Conservation (phyloP, 345 rosid genomes). For the Toxicodendron radicans region DNA sequence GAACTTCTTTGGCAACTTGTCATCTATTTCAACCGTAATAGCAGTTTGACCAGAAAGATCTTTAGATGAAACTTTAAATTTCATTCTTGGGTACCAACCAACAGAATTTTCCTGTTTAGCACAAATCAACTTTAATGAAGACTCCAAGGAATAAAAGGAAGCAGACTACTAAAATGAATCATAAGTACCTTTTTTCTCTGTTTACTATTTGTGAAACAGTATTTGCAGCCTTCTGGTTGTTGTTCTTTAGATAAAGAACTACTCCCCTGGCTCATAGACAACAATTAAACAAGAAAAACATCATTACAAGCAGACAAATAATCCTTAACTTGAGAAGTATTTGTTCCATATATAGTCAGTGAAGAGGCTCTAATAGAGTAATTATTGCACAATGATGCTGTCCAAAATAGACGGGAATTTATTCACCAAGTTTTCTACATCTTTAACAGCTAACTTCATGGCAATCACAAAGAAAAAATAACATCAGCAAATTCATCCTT, state of each 20-base stretch:
- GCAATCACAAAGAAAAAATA: neutral
- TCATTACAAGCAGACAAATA: conserved; percentile 5
- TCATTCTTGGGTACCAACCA: conserved; percentile 73
- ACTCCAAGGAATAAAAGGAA: conserved; percentile 10
- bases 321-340: conserved; percentile 1
- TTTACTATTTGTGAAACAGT: conserved; percentile 62
- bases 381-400: neutral
- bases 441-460: neutral
- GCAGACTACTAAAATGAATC: conserved; percentile 2
- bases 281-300: conserved; percentile 17
- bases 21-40: conserved; percentile 60
- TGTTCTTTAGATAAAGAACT: conserved; percentile 28
- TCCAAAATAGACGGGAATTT: neutral
- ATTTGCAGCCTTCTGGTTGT: conserved; percentile 58
- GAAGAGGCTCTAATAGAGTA: neutral
- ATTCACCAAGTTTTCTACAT: neutral
- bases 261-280: conserved; percentile 42
- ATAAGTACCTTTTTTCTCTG: conserved; percentile 19
- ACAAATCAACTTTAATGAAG: conserved; percentile 17
- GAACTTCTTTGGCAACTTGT: conserved; percentile 35
- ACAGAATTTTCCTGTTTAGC: conserved; percentile 36
- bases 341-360: neutral
- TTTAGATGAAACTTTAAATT: conserved; percentile 61
- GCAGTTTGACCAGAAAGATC: conserved; percentile 59
- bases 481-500: neutral